Base-by-base conservation (phyloP, 805 yeast genomes). In the Pichia pseudocactophila region DNA sequence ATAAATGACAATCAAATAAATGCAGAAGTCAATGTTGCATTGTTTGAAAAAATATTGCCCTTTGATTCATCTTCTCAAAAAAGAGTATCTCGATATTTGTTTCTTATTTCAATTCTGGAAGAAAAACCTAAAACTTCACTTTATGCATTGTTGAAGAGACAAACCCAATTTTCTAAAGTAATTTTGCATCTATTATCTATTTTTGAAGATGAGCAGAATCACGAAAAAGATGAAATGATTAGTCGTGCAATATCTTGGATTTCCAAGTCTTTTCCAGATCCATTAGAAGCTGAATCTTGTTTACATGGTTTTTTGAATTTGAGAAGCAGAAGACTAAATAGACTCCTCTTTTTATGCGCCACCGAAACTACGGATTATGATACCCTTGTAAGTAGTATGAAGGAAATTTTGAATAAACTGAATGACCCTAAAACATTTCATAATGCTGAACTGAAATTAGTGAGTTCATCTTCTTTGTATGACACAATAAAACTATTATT, bases 1-100 rank as follows among this genome's bases (percentile, higher is more conserved):
- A 80, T 88, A 48, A 85, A 86, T 55, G 88, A 83, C 51, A 70
- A 63, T 40, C 65, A 68, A 9, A 79, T 85, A 39, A 85, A 80
- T 43, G 70, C 79, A 11, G 63, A 72, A 11, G 82, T 86, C 12
- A 96, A 87, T 55, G 47, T 62, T 3, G 62, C 71, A 0, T 50
- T 88, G 2, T 71, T 79, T 50, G 87, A 81, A 44, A 67, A 70
- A 40, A 53, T 87, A 1, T 55, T 83, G 10, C 84, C 94, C 0
- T 62, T 74, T 22, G 76, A 74, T 16, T 50, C 59, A 3, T 69
- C 72, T 45, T 22, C 43, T 5, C 11, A 20, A 8, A 61, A 53
- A 28, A 65, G 95, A 43, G 79, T 78, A 0, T 55, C 62, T 7
- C 64, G 92, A 40, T 48, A 84, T 2, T 56, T 82, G 36, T 59